Evolutionary conservation across 176 grass and related monocot genomes (phyloP), one percentile per base, ranked within the genome.

Genomic region (Dendrocalamus sinicus): DNA sequence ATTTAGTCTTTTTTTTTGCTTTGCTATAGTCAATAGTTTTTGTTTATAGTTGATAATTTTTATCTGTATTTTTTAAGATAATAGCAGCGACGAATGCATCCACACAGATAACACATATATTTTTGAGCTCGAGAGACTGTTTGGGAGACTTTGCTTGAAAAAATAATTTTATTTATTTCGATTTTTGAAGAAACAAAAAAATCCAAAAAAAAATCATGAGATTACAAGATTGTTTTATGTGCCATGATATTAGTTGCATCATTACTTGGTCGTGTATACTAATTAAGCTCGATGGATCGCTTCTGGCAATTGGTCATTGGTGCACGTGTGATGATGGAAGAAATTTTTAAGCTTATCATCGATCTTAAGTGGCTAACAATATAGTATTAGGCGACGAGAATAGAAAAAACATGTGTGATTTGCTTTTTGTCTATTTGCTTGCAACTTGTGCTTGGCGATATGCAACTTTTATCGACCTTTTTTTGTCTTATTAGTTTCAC

Each of bases 241-340:
- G 10, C 69, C 20, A 20, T 24, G 14, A 26, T 44, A 13, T 72
- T 24, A 9, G 70, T 50, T 9, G 14, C n/a, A 48, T 32, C 51
- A 11, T 80, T 79, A 20, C 9, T 12, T 23, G 58, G n/a, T 10
- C 28, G 43, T 41, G 50, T 50, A 0, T 4, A 4, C 9, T 62
- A 14, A 14, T 15, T 50, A 9, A 41, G 19, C 4, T 16, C 4
- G 5, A 32, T 30, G 15, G 40, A 24, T 35, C 46, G 12, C 12
- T 48, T 48, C 2, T 13, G 32, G 2, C 39, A 55, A n/a, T n/a
- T n/a, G n/a, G n/a, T n/a, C n/a, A 47, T 9, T 60, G 20, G 23
- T 13, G 70, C 78, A 76, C 79, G 86, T 88, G 86, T 20, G 46
- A 50, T 14, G 5, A 10, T 58, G n/a, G 51, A 67, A 6, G 3